These are phyloP conservation scores for Metschnikowia henanensis DNA, from an alignment of 805 yeast genomes.

Conservation along the genomic window DNA sequence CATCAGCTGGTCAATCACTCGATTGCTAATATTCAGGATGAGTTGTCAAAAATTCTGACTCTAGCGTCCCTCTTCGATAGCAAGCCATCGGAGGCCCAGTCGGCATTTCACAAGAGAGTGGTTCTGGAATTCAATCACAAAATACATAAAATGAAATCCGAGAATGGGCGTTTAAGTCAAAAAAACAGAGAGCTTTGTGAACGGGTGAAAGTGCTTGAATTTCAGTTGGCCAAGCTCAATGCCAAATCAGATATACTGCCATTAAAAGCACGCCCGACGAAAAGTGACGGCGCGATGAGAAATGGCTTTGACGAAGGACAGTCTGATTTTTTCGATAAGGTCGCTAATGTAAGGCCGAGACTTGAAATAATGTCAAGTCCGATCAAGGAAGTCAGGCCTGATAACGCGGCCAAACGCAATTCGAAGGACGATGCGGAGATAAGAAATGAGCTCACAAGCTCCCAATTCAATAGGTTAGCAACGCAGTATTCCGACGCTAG, in stretches of 20 bases:
- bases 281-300: slow-evolving; percentile 3
- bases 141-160: slow-evolving; percentile 13
- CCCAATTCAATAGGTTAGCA: slow-evolving; percentile 22
- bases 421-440: slow-evolving; percentile 1
- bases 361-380: slow-evolving; percentile 18
- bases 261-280: slow-evolving; percentile 4
- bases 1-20: slow-evolving; percentile 15
- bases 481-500: slow-evolving; percentile 21
- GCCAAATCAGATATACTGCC: neutral
- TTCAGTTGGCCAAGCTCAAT: neutral
- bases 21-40: slow-evolving; percentile 19
- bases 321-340: neutral
- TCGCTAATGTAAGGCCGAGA: neutral
- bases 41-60: slow-evolving; percentile 12
- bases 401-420: too few relatives aligned
- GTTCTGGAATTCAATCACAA: slow-evolving; percentile 19
- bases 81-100: slow-evolving; percentile 4
- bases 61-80: slow-evolving; percentile 9
- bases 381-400: slow-evolving; percentile 4
- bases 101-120: slow-evolving; percentile 11
- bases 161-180: slow-evolving; percentile 6
- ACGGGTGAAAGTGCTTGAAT: slow-evolving; percentile 6
- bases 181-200: slow-evolving; percentile 14
- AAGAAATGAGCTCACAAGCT: slow-evolving; percentile 16
- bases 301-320: neutral